Percentiles rank a stretch among this genome's conserved stretches.
phyloP scores from a whole-genome alignment of 257 asterid genomes.

The Rauvolfia tetraphylla region DNA sequence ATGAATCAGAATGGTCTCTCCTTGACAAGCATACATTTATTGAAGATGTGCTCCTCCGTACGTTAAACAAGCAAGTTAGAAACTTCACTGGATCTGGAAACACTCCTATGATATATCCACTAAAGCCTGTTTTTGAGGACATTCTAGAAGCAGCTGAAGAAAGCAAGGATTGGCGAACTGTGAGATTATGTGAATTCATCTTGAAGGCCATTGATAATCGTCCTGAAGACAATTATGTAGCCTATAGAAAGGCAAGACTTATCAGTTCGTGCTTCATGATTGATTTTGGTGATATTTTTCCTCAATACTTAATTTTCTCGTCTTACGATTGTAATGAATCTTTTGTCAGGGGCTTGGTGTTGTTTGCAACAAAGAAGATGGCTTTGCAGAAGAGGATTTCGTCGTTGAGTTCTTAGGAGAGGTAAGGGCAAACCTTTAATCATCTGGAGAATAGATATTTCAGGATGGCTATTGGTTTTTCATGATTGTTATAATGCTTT shows the following conservation, averaged over 20 bases:
- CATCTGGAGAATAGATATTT: not conserved
- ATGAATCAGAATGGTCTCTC: conserved; percentile 83
- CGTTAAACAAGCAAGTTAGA: conserved; percentile 81
- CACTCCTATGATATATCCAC: conserved; percentile 85
- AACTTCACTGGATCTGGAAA: conserved; percentile 79
- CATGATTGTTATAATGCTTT: not conserved
- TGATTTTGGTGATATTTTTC: conserved; percentile 1
- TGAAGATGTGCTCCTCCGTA: conserved; percentile 84
- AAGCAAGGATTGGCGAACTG: conserved; percentile 56
- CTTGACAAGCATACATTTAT: conserved; percentile 79
- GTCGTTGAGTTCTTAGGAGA: conserved; percentile 98
- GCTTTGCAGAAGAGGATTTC: conserved; percentile 87
- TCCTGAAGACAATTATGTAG: conserved; percentile 85
- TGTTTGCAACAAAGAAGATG: conserved; percentile 94
- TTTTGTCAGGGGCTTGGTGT: conserved; percentile 92
- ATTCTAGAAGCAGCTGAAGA: conserved; percentile 57
- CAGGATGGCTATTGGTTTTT: not conserved
- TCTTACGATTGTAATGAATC: conserved; percentile 16
- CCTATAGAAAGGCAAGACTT: conserved; percentile 82
- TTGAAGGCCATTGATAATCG: conserved; percentile 82
- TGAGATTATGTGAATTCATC: conserved; percentile 63
- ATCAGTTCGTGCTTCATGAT: conserved; percentile 1
- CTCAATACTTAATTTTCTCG: not conserved
- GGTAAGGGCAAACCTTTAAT: conserved; percentile 40
- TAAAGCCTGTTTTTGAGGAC: conserved; percentile 83